Evolutionary conservation across 2,329 filamentous ascomycete species (phyloP).

Genomic region (Colletotrichum cordylinicola): DNA sequence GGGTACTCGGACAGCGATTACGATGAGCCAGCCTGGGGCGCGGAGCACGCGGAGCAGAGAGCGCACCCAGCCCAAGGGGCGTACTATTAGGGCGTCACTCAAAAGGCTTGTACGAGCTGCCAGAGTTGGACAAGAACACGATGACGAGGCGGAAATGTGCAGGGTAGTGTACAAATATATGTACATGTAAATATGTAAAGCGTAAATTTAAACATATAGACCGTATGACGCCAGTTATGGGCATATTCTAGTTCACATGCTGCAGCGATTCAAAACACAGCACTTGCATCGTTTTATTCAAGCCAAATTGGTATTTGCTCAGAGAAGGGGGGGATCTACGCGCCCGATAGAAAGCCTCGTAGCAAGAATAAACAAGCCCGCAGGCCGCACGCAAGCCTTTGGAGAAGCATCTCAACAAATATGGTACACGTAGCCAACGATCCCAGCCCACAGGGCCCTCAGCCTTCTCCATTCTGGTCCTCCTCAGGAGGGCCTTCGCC

Average conservation of each 20-base stretch:
- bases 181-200: conserved; percentile 4
- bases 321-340: conserved; percentile 1
- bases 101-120: background rate
- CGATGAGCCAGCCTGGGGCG: background rate
- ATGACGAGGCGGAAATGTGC: background rate
- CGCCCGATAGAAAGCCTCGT: conserved; percentile 1
- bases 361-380: background rate
- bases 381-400: background rate
- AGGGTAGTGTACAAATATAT: background rate
- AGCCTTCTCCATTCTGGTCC: background rate
- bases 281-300: background rate
- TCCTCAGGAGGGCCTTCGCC: background rate
- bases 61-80: background rate
- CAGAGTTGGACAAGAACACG: background rate
- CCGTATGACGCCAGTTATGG: background rate
- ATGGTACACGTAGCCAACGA: conserved; percentile 14
- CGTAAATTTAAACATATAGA: background rate
- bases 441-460: conserved; percentile 2
- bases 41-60: background rate
- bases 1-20: background rate
- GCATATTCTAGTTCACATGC: background rate
- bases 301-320: conserved; percentile 19
- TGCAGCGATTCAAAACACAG: background rate
- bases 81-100: background rate
- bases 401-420: conserved; percentile 11